Evolutionary conservation across 176 grass and related monocot genomes (phyloP).

Genomic region (Lolium perenne): DNA sequence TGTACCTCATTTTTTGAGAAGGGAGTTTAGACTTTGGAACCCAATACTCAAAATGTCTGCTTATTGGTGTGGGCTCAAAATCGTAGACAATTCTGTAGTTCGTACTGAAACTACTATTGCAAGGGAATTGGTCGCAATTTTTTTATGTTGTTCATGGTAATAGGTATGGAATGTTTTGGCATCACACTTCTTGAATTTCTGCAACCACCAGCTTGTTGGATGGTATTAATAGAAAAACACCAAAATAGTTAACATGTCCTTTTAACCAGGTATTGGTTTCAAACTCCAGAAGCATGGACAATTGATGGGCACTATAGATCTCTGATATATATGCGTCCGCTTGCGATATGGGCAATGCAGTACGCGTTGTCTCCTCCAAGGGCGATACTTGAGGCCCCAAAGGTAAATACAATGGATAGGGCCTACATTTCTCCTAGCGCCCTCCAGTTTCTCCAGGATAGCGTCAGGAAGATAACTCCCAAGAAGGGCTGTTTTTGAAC

Average conservation of each 20-base stretch:
- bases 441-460: slow-evolving; percentile 58
- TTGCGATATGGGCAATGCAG: slow-evolving; percentile 96
- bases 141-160: slow-evolving; percentile 26
- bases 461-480: slow-evolving; percentile 60
- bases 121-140: not conserved
- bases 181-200: not conserved
- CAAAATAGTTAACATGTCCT: not conserved
- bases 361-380: slow-evolving; percentile 66
- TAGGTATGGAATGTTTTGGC: slow-evolving; percentile 1
- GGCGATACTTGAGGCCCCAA: slow-evolving; percentile 67
- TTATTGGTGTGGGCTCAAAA: not conserved
- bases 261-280: slow-evolving; percentile 84
- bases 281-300: slow-evolving; percentile 95
- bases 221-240: not conserved
- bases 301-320: slow-evolving; percentile 86
- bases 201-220: slow-evolving; percentile 8
- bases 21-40: not conserved
- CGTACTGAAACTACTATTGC: not conserved
- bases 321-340: slow-evolving; percentile 90
- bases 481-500: slow-evolving; percentile 68
- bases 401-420: slow-evolving; percentile 88
- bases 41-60: not conserved
- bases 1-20: not conserved
- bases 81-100: not conserved
- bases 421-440: slow-evolving; percentile 52